Base-by-base conservation (phyloP, 306 rosid genomes). In the Cucurbita pepo region DNA sequence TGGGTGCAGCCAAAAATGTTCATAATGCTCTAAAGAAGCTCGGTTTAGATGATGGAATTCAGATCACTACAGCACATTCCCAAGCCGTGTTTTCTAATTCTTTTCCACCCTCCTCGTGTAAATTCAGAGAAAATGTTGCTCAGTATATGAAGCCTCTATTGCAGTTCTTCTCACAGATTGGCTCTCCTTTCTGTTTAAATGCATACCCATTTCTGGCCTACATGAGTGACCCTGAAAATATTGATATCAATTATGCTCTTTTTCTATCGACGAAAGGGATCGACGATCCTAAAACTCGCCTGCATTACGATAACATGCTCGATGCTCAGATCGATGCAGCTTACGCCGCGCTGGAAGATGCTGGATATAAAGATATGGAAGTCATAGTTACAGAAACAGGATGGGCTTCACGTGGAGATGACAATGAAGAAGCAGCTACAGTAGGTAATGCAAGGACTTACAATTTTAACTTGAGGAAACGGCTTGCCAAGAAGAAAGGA, bases 271-370 rank as follows among this genome's bases (percentile, higher is more conserved):
- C 88, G 10, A 34, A 83, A 64, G 96, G 94, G 72, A 87, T 88
- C 74, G 73, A 76, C 43, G 98, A 93, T 81, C 86, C 85, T 3
- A 81, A 75, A 69, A 88, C 82, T 56, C 74, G 69, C 30, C 89
- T 88, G 56, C 97, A 83, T 80, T 93, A 93, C 76, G 97, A 90
- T 78, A 93, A 93, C 83, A 86, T 90, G 98, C 93, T 93, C 25
- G 98, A 93, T 83, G 97, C 97, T 80, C 96, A 88, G 88, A 90
- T 93, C 63, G 98, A 90, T 82, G 98, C 97, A 47, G 90, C 96
- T 47, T 88, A 90, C 77, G 80, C 90, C 8, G 98, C 98, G 66
- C 69, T 93, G 71, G 96, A 87, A 85, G 79, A 82, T 83, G 91
- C 90, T 38, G 97, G 98, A 71, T 81, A 80, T 74, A 6, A 79